Evolutionary conservation across 116 monocot genomes (phyloP).

Genomic region (Thalassia testudinum): DNA sequence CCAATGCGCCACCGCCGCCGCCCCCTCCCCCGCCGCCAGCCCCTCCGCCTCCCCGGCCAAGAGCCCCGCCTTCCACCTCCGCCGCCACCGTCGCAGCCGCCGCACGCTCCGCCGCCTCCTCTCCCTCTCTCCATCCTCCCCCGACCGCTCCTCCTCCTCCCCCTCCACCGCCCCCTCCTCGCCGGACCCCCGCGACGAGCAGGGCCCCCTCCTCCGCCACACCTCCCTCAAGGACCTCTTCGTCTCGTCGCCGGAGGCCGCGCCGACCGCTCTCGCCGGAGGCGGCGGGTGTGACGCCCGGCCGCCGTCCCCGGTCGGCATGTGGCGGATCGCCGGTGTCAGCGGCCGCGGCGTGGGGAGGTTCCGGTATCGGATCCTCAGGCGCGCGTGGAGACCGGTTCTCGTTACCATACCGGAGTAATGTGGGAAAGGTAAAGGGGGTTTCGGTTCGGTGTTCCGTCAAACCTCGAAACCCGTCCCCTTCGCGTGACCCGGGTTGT

Average conservation of each 20-base stretch:
- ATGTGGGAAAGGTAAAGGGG: not conserved
- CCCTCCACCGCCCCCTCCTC: too few species aligned
- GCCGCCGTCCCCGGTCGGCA: not conserved
- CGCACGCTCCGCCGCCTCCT: conserved; percentile 12
- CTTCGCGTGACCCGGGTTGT: too few species aligned
- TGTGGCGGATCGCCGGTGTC: not conserved
- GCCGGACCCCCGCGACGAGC: not conserved
- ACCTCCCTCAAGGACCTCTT: conserved; percentile 28
- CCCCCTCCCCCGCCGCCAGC: conserved; percentile 2
- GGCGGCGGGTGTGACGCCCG: not conserved
- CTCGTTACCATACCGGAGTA: conserved; percentile 26
- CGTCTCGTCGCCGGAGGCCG: conserved; percentile 7
- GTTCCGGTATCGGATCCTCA: conserved; percentile 17
- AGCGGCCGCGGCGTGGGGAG: conserved; percentile 2
- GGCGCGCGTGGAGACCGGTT: conserved; percentile 27
- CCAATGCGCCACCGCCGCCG: conserved; percentile 15
- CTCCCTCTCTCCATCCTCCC: conserved; percentile 1
- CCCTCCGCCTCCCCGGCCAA: conserved; percentile 7
- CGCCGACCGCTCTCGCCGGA: not conserved
- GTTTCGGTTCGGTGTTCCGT: too few species aligned
- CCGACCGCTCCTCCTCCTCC: not conserved
- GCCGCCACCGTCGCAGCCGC: conserved; percentile 8
- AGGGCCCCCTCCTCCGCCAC: conserved; percentile 3
- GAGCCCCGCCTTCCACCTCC: conserved; percentile 12
- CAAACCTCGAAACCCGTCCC: too few species aligned